Conservation (phyloP, 2,329 filamentous ascomycete genomes). For the Monilinia vaccinii-corymbosi region DNA sequence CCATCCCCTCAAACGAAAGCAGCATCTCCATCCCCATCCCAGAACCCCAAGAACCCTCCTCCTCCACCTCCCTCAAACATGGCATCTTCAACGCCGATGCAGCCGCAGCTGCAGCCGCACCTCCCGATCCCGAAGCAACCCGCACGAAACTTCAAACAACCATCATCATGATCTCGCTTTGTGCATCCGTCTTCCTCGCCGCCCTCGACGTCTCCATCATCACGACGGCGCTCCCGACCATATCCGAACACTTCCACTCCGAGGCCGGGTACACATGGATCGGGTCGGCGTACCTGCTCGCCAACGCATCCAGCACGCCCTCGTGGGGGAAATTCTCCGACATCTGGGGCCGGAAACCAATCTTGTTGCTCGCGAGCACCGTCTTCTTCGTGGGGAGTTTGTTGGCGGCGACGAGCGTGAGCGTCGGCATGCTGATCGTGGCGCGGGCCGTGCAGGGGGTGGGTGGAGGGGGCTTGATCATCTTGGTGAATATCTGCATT, state of each 20-base stretch:
- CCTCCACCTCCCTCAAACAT: neutral
- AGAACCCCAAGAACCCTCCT: neutral
- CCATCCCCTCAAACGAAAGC: neutral
- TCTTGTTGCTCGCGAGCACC: slow-evolving; percentile 38
- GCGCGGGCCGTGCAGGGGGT: slow-evolving; percentile 32
- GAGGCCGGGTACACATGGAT: slow-evolving; percentile 60
- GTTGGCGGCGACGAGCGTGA: slow-evolving; percentile 37
- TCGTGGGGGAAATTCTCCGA: slow-evolving; percentile 55
- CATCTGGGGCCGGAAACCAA: slow-evolving; percentile 48
- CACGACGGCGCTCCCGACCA: slow-evolving; percentile 52
- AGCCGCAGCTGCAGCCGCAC: neutral
- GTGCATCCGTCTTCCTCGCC: slow-evolving; percentile 28
- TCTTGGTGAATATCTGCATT: slow-evolving; percentile 45
- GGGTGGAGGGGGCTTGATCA: slow-evolving; percentile 42
- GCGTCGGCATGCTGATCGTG: slow-evolving; percentile 39
- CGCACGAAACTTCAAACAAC: slow-evolving; percentile 26
- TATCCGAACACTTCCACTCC: slow-evolving; percentile 43
- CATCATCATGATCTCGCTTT: slow-evolving; percentile 29
- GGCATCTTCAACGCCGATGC: neutral
- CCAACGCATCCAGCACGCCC: slow-evolving; percentile 55
- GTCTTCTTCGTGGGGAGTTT: slow-evolving; percentile 46
- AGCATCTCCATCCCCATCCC: neutral
- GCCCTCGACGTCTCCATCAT: slow-evolving; percentile 42
- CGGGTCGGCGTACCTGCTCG: slow-evolving; percentile 63
- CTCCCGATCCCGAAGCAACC: slow-evolving; percentile 22